Percentiles rank a stretch among this genome's conserved stretches.
phyloP scores from a whole-genome alignment of 106 monocot species.

The Apostasia shenzhenica region DNA sequence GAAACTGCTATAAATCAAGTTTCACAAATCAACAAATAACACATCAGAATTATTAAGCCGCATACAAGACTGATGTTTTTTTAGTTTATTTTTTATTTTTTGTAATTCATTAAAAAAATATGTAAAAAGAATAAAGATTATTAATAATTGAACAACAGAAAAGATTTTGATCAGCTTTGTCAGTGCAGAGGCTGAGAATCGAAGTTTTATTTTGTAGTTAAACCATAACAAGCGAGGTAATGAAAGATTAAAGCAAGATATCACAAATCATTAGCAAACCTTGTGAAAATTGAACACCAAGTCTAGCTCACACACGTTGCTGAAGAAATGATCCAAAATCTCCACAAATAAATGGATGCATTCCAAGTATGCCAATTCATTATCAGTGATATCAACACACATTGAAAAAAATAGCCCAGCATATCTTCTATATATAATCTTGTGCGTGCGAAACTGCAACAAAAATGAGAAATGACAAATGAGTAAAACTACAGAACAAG shows the following conservation, averaged over 20 bases:
- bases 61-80: too few relatives aligned
- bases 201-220: too few relatives aligned
- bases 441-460: slow-evolving; percentile 94
- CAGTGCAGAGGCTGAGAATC: too few relatives aligned
- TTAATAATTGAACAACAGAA: too few relatives aligned
- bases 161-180: too few relatives aligned
- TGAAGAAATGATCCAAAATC: slow-evolving; percentile 98
- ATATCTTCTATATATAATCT: slow-evolving; percentile 98
- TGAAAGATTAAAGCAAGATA: background rate
- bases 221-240: too few relatives aligned
- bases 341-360: slow-evolving; percentile 99
- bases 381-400: slow-evolving; percentile 98
- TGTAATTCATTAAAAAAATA: too few relatives aligned
- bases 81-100: too few relatives aligned
- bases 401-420: slow-evolving; percentile 96
- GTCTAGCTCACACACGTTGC: slow-evolving; percentile 97
- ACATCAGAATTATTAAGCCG: too few relatives aligned
- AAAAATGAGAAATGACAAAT: slow-evolving; percentile 1
- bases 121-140: too few relatives aligned
- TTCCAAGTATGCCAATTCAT: slow-evolving; percentile 94
- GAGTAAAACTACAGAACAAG: background rate
- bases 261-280: slow-evolving; percentile 29
- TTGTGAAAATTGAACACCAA: slow-evolving; percentile 98
- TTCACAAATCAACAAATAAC: too few relatives aligned
- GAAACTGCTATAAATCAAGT: too few relatives aligned